Conservation (phyloP, 345 rosid genomes). For the Hirschfeldia incana region DNA sequence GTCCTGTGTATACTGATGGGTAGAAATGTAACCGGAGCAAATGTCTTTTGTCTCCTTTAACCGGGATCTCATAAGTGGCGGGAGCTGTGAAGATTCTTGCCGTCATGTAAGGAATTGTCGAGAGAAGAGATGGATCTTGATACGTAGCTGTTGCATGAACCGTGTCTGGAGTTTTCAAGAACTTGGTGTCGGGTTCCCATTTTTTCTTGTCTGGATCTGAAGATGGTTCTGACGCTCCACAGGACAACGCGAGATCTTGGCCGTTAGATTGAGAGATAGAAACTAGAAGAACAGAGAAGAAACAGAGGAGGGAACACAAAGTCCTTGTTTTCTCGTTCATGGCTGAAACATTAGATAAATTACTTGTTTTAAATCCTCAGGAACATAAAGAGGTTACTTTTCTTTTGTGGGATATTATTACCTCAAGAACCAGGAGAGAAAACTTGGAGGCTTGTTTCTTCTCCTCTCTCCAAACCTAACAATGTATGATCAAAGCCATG, state of each 20-base stretch:
- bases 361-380: neutral
- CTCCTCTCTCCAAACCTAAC: slow-evolving; percentile 36
- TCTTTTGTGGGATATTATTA: slow-evolving; percentile 35
- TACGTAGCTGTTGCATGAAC: slow-evolving; percentile 44
- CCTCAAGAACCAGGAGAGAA: slow-evolving; percentile 52
- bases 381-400: neutral
- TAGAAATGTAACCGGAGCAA: slow-evolving; percentile 64
- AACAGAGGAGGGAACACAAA: slow-evolving; percentile 35
- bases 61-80: slow-evolving; percentile 52
- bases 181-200: slow-evolving; percentile 64
- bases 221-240: slow-evolving; percentile 54
- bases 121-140: slow-evolving; percentile 71
- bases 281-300: slow-evolving; percentile 31
- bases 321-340: slow-evolving; percentile 39
- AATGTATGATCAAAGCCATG: slow-evolving; percentile 36
- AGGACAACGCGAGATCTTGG: slow-evolving; percentile 42
- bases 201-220: slow-evolving; percentile 59
- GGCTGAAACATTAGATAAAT: slow-evolving; percentile 30
- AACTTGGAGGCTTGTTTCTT: slow-evolving; percentile 39
- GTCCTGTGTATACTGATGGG: slow-evolving; percentile 55
- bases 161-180: slow-evolving; percentile 42
- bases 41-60: slow-evolving; percentile 46
- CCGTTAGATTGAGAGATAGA: slow-evolving; percentile 31
- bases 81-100: slow-evolving; percentile 65
- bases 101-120: slow-evolving; percentile 67